Evolutionary conservation across 2,329 filamentous ascomycete genomes (phyloP), one percentile per base, ranked within the genome.

Genomic region (Paraphoma sp.): DNA sequence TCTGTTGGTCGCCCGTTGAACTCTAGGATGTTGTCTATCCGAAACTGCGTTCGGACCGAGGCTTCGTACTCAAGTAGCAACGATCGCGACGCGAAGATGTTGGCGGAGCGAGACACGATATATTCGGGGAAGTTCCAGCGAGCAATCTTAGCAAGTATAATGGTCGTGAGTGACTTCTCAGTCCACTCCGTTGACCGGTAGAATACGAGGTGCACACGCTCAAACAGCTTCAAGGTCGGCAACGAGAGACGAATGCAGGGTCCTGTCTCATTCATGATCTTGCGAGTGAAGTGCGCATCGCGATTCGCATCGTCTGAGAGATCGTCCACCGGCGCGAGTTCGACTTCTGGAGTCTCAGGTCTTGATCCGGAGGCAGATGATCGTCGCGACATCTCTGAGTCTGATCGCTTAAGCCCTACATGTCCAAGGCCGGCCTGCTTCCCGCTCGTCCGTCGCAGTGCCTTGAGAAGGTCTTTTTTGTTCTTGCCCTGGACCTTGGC

Each of bases 171-270:
- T 1, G 94, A 97, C 75, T 97, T 98, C 68, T 98, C 94, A 0
- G 93, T 96, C 95, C 95, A 99, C 73, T 97, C 91, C 0, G 92
- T 96, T 9, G 93, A 97, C 56, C 94, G 86, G 75, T 98, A 98
- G 75, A 97, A 99, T 29, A 99, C 93, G 2, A 99, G 80, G 78
- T 98, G 95, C 0, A 98, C 93, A 28, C 95, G 87, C 75, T 97
- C 93, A 68, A 99, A 99, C 0, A 99, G 84, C 68, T 88, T 92
- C 60, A 93, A 85, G 0, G 89, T 84, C 0, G 85, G 78, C 0
- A 89, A 78, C 0, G 92, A 92, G 11, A 99, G 84, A 38, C 94
- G 85, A 58, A 98, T 89, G 63, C 93, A 97, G 12, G 92, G 87
- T 0, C 95, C 95, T 0, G 91, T 90, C 54, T 88, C 87, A 30